Percentiles rank a stretch among this genome's conserved stretches.
Evolutionary conservation across 495 filamentous ascomycete genomes (phyloP).

Genomic region (Penicillium roqueforti): DNA sequence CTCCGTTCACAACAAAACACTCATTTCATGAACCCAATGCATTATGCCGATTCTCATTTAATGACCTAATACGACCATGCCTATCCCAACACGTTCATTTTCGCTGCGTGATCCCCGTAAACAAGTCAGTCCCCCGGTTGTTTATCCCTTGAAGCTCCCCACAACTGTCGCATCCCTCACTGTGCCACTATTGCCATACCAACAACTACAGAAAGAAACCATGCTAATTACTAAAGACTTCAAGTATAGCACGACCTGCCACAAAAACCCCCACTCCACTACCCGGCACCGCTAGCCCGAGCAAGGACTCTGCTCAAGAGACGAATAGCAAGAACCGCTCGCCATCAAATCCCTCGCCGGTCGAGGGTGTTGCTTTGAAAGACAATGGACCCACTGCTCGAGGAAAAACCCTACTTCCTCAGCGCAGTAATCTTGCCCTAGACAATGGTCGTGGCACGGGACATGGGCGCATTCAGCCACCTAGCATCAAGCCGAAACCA

Average conservation of each 20-base stretch:
- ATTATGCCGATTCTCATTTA: not conserved
- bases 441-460: constrained; percentile 13
- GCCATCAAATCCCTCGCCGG: constrained; percentile 8
- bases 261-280: constrained; percentile 12
- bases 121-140: constrained; percentile 27
- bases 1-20: not conserved
- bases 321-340: constrained; percentile 7
- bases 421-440: constrained; percentile 16
- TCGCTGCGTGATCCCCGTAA: constrained; percentile 38
- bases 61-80: constrained; percentile 28
- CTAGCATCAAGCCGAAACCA: constrained; percentile 7
- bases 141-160: constrained; percentile 1
- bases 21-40: not conserved
- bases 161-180: not conserved
- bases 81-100: constrained; percentile 39
- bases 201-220: not conserved
- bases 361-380: constrained; percentile 10
- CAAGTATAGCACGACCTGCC: constrained; percentile 29
- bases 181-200: constrained; percentile 8
- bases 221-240: constrained; percentile 20
- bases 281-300: constrained; percentile 7
- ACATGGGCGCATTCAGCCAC: constrained; percentile 14
- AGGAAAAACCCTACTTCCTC: constrained; percentile 25
- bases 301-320: constrained; percentile 5
- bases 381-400: constrained; percentile 15